Conservation (phyloP, 768 basidiomycete species). For the Pisolithus marmoratus region DNA sequence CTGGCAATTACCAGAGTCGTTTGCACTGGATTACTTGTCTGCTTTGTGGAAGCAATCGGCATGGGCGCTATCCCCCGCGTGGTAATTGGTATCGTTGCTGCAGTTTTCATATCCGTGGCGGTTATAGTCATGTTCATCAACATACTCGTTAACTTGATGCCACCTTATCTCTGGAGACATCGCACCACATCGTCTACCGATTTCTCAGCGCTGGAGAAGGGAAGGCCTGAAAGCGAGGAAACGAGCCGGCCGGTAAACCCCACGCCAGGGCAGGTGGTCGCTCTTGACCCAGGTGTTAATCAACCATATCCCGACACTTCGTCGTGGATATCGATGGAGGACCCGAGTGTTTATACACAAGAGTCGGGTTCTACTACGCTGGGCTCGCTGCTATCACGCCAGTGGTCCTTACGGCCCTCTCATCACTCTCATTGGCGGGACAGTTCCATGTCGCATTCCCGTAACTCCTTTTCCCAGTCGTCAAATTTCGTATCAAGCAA, state of each 20-base stretch:
- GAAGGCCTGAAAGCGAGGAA: slow-evolving; percentile 14
- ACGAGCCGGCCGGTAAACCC: slow-evolving; percentile 34
- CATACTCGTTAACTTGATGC: slow-evolving; percentile 45
- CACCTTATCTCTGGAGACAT: slow-evolving; percentile 25
- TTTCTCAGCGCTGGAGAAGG: slow-evolving; percentile 25
- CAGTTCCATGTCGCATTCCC: slow-evolving; percentile 23
- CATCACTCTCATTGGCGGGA: slow-evolving; percentile 22
- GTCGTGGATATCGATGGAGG: slow-evolving; percentile 16
- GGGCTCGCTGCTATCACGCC: slow-evolving; percentile 27
- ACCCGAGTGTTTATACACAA: slow-evolving; percentile 25
- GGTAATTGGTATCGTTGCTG: slow-evolving; percentile 70
- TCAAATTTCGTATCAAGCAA: slow-evolving; percentile 10
- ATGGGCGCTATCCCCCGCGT: slow-evolving; percentile 78
- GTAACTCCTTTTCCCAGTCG: slow-evolving; percentile 19
- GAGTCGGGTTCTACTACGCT: slow-evolving; percentile 32
- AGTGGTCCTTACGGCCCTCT: slow-evolving; percentile 29
- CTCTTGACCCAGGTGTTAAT: slow-evolving; percentile 35
- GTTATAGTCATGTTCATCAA: slow-evolving; percentile 68
- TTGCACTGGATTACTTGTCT: slow-evolving; percentile 66
- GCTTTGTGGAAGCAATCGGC: slow-evolving; percentile 62
- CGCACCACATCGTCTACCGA: slow-evolving; percentile 8
- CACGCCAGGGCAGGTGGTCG: slow-evolving; percentile 41
- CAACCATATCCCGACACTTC: slow-evolving; percentile 38
- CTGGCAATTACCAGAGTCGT: slow-evolving; percentile 63
- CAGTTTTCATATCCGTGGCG: slow-evolving; percentile 66